A percentile compares a stretch with the other conserved stretches of the same genome.
These are phyloP conservation scores for Davidsoniella neocaledoniae DNA, from an alignment of 2,329 filamentous ascomycete genomes.

Conservation along the genomic window DNA sequence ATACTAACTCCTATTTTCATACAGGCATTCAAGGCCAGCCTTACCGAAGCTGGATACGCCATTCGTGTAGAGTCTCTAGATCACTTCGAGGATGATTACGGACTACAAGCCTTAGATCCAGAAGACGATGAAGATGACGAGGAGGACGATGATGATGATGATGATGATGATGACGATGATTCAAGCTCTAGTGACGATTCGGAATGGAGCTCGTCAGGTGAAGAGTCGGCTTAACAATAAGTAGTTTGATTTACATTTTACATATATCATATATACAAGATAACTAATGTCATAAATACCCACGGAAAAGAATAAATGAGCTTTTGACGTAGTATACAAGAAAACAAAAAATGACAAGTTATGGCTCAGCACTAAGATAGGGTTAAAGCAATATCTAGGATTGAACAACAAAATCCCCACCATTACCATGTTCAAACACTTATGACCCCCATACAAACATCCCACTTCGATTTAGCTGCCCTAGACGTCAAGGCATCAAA, in stretches of 20 bases:
- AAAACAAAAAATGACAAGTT: too few relatives aligned
- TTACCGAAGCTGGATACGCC: constrained; percentile 62
- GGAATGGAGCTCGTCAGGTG: constrained; percentile 5
- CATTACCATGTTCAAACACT: background rate
- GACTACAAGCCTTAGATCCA: constrained; percentile 46
- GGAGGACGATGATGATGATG: constrained; percentile 33
- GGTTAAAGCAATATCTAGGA: background rate
- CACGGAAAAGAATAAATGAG: too few relatives aligned
- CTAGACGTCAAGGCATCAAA: constrained; percentile 8
- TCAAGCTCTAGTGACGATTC: constrained; percentile 13
- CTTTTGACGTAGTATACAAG: too few relatives aligned
- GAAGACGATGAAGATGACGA: constrained; percentile 46
- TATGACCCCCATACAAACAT: background rate
- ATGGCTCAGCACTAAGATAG: too few relatives aligned
- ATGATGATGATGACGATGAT: constrained; percentile 30
- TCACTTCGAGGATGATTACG: constrained; percentile 81
- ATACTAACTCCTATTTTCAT: constrained; percentile 3
- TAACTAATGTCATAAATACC: background rate
- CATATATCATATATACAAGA: background rate
- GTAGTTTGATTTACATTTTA: background rate
- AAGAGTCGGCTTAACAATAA: constrained; percentile 3
- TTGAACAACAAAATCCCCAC: too few relatives aligned
- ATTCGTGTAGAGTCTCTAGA: constrained; percentile 56
- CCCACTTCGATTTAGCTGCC: constrained; percentile 4
- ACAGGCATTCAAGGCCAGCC: constrained; percentile 58